phyloP scores from a whole-genome alignment of 495 filamentous ascomycete species.

The Mytilinidion resinicola region DNA sequence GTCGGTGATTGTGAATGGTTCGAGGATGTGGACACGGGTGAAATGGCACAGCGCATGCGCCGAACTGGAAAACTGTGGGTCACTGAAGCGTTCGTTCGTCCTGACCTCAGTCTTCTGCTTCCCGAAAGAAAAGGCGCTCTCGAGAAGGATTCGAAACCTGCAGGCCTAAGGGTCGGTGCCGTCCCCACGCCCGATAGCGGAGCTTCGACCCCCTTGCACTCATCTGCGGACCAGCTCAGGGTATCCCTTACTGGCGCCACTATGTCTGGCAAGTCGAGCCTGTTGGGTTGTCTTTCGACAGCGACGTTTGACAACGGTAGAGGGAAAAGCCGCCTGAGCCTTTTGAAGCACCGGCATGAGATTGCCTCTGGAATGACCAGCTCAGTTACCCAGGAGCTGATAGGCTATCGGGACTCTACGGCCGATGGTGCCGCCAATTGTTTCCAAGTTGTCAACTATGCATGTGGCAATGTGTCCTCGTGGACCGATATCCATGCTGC shows the following conservation, averaged over 20 bases:
- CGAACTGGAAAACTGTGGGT: conserved; percentile 68
- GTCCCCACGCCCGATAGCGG: not conserved
- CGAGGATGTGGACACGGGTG: conserved; percentile 35
- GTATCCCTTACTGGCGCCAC: conserved; percentile 86
- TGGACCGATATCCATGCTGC: conserved; percentile 89
- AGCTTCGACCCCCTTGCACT: not conserved
- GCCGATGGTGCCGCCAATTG: conserved; percentile 26
- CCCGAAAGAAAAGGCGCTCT: not conserved
- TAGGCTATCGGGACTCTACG: conserved; percentile 60
- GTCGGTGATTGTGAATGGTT: conserved; percentile 84
- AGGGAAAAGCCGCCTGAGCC: conserved; percentile 76
- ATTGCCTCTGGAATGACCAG: conserved; percentile 86
- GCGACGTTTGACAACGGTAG: conserved; percentile 86
- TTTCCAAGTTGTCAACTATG: conserved; percentile 75
- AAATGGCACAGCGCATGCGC: conserved; percentile 24
- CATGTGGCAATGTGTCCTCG: conserved; percentile 74
- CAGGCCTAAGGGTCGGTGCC: not conserved
- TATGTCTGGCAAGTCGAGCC: conserved; percentile 87
- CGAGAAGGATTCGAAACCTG: conserved; percentile 1
- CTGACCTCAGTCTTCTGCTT: conserved; percentile 29
- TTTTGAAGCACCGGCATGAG: conserved; percentile 93
- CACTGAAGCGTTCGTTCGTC: conserved; percentile 74
- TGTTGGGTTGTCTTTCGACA: conserved; percentile 81
- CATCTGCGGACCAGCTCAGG: conserved; percentile 67
- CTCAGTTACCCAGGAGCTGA: conserved; percentile 84